These are phyloP conservation scores for Cryphonectria naterciae DNA, from an alignment of 2,329 filamentous ascomycete genomes.

Conservation along the genomic window DNA sequence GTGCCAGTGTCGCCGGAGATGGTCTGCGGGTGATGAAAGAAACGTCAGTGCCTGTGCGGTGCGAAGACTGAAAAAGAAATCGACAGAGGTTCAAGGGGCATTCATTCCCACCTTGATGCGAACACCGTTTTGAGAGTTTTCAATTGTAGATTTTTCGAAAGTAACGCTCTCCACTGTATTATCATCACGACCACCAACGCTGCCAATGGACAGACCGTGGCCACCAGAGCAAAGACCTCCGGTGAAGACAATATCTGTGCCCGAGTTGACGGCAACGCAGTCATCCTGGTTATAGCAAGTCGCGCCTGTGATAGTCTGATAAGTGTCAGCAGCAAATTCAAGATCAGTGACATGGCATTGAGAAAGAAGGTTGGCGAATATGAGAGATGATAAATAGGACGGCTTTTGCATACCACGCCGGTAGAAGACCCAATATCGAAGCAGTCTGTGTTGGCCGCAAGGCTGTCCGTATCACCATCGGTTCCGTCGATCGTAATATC, in stretches of 20 bases:
- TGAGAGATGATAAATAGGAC: neutral
- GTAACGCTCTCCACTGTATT: constrained; percentile 56
- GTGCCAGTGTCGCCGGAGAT: constrained; percentile 17
- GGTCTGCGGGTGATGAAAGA: constrained; percentile 41
- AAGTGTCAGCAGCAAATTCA: neutral
- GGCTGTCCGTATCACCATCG: constrained; percentile 43
- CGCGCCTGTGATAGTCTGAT: constrained; percentile 50
- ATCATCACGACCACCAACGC: constrained; percentile 56
- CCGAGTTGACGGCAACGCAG: constrained; percentile 61
- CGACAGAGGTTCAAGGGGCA: neutral
- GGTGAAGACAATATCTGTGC: constrained; percentile 45
- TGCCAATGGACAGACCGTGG: constrained; percentile 61
- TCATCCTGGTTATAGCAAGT: constrained; percentile 63
- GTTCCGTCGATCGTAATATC: constrained; percentile 61
- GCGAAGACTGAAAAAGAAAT: neutral
- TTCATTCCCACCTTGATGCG: neutral
- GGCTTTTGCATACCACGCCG: constrained; percentile 37
- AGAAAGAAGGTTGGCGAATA: neutral
- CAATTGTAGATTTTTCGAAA: constrained; percentile 51
- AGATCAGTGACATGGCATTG: neutral
- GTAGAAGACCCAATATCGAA: constrained; percentile 53
- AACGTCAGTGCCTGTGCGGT: constrained; percentile 53
- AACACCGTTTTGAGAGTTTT: constrained; percentile 55
- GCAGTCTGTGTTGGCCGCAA: constrained; percentile 57
- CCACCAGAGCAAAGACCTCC: constrained; percentile 51